Percentiles rank a stretch among this genome's conserved stretches.
Conservation (phyloP, 129 eudicot species). For the Flaveria ramosissima region DNA sequence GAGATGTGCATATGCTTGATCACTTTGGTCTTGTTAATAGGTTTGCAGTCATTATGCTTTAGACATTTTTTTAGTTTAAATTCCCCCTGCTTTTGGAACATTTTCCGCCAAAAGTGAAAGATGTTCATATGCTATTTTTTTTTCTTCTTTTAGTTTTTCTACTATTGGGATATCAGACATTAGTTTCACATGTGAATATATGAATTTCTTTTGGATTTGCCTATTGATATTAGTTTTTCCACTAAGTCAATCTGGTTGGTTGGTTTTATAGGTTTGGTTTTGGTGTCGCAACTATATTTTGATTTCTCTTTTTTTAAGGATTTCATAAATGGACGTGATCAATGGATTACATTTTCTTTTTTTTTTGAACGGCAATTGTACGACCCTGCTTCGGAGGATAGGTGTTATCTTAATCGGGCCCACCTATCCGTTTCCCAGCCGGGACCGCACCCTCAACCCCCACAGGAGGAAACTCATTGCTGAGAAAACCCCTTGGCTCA, state of each 20-base stretch:
- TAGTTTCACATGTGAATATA: constrained; percentile 4
- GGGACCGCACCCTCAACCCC: too few species aligned
- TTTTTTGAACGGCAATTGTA: too few species aligned
- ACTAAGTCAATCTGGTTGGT: too few species aligned
- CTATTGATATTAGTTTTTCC: constrained; percentile 2
- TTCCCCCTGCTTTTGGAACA: not conserved
- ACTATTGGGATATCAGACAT: not conserved
- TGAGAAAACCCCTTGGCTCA: too few species aligned
- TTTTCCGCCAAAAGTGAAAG: not conserved
- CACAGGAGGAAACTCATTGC: too few species aligned
- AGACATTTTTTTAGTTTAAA: not conserved
- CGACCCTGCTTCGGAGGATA: too few species aligned
- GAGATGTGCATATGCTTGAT: constrained; percentile 14
- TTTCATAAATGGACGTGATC: not conserved
- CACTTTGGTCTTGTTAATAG: constrained; percentile 15
- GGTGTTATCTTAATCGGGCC: too few species aligned
- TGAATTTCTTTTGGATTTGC: constrained; percentile 8
- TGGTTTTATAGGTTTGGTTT: too few species aligned
- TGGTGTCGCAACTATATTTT: too few species aligned
- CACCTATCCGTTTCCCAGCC: too few species aligned
- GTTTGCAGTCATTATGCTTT: constrained; percentile 3
- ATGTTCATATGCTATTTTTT: not conserved
- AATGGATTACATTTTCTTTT: not conserved
- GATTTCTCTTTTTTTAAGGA: too few species aligned
- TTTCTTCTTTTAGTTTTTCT: not conserved